phyloP scores from a whole-genome alignment of 2,329 filamentous ascomycete genomes.

The Sclerotinia glacialis region DNA sequence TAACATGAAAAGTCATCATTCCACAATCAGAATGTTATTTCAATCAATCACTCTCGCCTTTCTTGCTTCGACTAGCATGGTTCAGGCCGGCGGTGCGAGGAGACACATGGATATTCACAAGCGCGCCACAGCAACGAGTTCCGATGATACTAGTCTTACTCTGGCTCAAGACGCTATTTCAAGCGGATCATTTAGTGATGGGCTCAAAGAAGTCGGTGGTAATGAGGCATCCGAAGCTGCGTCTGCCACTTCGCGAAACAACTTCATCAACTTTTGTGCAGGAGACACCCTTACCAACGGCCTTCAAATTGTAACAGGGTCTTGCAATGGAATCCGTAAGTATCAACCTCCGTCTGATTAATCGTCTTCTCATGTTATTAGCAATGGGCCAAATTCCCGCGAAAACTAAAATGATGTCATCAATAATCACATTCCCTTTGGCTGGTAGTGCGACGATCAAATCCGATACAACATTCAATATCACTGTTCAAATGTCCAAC shows the following conservation, averaged over 20 bases:
- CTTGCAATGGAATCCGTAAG: constrained; percentile 51
- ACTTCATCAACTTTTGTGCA: constrained; percentile 37
- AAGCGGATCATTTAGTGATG: constrained; percentile 30
- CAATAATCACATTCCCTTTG: constrained; percentile 34
- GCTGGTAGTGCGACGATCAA: constrained; percentile 29
- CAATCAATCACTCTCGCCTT: constrained; percentile 22
- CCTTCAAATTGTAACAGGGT: constrained; percentile 53
- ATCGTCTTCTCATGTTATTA: constrained; percentile 19
- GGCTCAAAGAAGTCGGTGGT: constrained; percentile 26
- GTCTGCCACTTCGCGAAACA: constrained; percentile 33
- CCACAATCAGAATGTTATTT: constrained; percentile 23
- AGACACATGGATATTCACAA: constrained; percentile 17
- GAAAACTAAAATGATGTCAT: constrained; percentile 37
- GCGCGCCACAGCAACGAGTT: constrained; percentile 2
- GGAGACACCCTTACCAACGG: constrained; percentile 54
- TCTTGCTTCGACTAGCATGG: constrained; percentile 24
- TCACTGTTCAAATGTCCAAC: constrained; percentile 40
- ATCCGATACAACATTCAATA: constrained; percentile 37
- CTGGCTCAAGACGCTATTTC: constrained; percentile 25
- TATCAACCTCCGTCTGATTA: background rate
- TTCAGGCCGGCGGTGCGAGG: constrained; percentile 12
- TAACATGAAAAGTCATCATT: background rate
- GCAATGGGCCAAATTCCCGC: constrained; percentile 40
- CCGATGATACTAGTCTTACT: constrained; percentile 15
- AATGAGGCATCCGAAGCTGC: constrained; percentile 26